A percentile compares a stretch with the other conserved stretches of the same genome.
Evolutionary conservation across 305 asterid species (phyloP).

Genomic region (Fraxinus paxiana): DNA sequence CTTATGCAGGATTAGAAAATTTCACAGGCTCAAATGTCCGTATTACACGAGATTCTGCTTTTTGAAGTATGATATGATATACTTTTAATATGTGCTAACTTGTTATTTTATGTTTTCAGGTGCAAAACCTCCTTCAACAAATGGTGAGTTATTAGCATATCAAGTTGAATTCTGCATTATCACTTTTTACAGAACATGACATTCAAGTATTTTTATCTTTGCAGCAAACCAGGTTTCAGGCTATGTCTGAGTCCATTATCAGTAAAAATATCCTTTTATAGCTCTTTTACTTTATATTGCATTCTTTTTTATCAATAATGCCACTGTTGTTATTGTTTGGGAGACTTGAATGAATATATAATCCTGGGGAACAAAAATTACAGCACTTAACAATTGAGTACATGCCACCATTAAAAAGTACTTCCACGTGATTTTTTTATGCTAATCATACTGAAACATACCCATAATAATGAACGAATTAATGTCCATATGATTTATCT

Average conservation of each 20-base stretch:
- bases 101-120: constrained; percentile 33
- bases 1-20: background rate
- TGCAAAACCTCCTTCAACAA: constrained; percentile 62
- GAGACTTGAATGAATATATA: background rate
- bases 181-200: background rate
- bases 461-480: background rate
- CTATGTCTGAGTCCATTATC: constrained; percentile 65
- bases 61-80: background rate
- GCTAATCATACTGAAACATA: background rate
- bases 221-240: constrained; percentile 73
- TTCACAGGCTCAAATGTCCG: background rate
- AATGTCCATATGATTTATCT: background rate
- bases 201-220: background rate
- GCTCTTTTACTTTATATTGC: background rate
- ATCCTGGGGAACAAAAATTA: background rate
- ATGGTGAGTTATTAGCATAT: constrained; percentile 40
- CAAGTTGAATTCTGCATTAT: background rate
- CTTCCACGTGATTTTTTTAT: background rate
- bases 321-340: background rate
- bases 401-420: background rate
- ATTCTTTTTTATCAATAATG: background rate
- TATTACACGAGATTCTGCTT: background rate
- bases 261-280: constrained; percentile 55
- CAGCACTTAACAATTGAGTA: background rate
- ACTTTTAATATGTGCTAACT: constrained; percentile 15